Evolutionary conservation across 306 rosid genomes (phyloP).

Genomic region (Dryas alaskensis): DNA sequence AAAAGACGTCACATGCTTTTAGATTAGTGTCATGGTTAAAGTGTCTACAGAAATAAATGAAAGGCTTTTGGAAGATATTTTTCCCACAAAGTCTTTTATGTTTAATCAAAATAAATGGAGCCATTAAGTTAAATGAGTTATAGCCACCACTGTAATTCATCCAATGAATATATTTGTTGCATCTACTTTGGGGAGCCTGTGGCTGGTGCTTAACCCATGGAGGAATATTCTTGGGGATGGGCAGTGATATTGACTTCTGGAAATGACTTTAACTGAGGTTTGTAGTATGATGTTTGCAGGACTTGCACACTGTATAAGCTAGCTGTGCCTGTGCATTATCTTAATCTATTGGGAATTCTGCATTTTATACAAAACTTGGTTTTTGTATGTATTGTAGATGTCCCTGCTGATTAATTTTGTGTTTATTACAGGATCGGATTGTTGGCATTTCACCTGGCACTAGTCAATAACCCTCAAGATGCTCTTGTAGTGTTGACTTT

Average conservation of each 20-base stretch:
- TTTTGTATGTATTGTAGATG: slow-evolving; percentile 1
- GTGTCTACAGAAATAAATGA: not conserved
- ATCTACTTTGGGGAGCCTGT: not conserved
- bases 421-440: slow-evolving; percentile 64
- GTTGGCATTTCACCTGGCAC: slow-evolving; percentile 77
- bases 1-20: no score
- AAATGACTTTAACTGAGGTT: not conserved
- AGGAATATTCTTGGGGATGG: not conserved
- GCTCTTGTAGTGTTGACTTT: slow-evolving; percentile 54
- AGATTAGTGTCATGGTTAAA: no score
- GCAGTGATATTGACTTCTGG: not conserved
- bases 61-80: not conserved
- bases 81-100: not conserved
- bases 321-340: not conserved
- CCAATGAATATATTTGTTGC: not conserved
- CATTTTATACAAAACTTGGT: not conserved
- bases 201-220: not conserved
- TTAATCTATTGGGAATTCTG: not conserved
- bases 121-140: not conserved
- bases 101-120: not conserved
- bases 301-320: not conserved
- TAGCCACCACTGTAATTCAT: not conserved
- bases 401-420: slow-evolving; percentile 32
- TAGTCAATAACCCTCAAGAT: slow-evolving; percentile 69
- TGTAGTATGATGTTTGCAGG: not conserved